Conservation (phyloP, 805 yeast species). For the Yarrowia sp. region DNA sequence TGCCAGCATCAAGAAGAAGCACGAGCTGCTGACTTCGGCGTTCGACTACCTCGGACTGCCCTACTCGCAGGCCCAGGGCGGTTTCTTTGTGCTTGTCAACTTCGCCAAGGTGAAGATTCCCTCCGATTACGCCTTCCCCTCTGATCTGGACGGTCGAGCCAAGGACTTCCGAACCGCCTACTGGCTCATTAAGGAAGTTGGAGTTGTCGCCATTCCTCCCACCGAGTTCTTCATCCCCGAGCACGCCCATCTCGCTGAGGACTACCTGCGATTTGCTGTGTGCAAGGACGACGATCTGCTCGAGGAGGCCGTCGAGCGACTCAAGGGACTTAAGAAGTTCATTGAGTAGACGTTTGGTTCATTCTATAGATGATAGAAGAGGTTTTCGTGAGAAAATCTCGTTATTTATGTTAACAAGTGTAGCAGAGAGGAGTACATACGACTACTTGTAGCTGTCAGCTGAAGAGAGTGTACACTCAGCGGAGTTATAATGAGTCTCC, state of each 20-base stretch:
- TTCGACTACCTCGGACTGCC: conserved; percentile 90
- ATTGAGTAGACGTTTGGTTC: conserved; percentile 46
- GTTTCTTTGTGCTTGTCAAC: conserved; percentile 89
- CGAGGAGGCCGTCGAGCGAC: conserved; percentile 79
- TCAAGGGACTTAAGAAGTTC: conserved; percentile 72
- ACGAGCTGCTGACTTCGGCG: conserved; percentile 70
- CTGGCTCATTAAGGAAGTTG: conserved; percentile 91
- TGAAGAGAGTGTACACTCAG: no score
- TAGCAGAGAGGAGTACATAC: no score
- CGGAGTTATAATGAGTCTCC: no score
- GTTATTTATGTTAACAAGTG: conserved; percentile 8
- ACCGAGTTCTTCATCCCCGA: conserved; percentile 85
- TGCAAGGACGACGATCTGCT: conserved; percentile 88
- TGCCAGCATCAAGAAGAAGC: conserved; percentile 71
- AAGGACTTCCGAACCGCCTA: conserved; percentile 87
- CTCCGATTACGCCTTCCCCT: conserved; percentile 71
- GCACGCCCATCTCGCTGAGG: conserved; percentile 78
- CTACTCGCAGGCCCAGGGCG: conserved; percentile 90
- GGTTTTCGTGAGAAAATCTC: background rate
- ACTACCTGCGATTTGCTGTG: conserved; percentile 89
- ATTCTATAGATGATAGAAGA: conserved; percentile 29
- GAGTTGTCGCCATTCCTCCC: conserved; percentile 97
- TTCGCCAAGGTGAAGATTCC: conserved; percentile 85
- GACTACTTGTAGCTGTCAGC: no score
- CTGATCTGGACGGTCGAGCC: conserved; percentile 68